Evolutionary conservation across 2,329 filamentous ascomycete species (phyloP), one percentile per base, ranked within the genome.

Genomic region (Piedraia hortae): DNA sequence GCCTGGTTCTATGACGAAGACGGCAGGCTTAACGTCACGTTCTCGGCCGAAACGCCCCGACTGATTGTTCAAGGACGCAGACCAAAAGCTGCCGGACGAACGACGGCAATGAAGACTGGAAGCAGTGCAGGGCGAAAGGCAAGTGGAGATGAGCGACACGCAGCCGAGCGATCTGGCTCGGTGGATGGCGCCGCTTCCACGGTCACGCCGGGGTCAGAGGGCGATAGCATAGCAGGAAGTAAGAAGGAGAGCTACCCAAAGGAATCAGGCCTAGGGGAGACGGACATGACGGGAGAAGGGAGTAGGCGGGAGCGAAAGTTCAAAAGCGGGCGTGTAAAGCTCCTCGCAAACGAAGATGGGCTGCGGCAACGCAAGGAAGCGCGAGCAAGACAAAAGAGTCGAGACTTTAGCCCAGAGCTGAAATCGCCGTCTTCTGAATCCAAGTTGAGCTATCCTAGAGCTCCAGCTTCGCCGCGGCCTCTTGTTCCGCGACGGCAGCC

Each of bases 341-440:
- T 90, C 8, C 55, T 90, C 8, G 67, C 82, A 43, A 74, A 68
- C 30, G 74, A 90, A 34, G 74, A 78, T 26, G 59, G 62, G 18
- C 49, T 71, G 25, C 58, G 67, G 30, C 66, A 74, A 42, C 63
- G 72, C 26, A 80, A 77, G 42, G 60, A 68, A 38, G 59, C 57
- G 35, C 69, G 63, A 43, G 52, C 54, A 22, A 20, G 14, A 27
- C 29, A 24, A 10, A 19, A 22, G 21, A 26, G 19, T 10, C n/a
- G n/a, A n/a, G n/a, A n/a, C n/a, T n/a, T n/a, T n/a, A n/a, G n/a
- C n/a, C n/a, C n/a, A n/a, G 11, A 11, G 24, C 56, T 97, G 29
- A 97, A 97, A 44, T 93, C 85, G 8, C 85, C 85, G 3, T 88
- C 77, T 3, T 89, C 80, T 13, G 72, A 78, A 23, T 59, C 66